Evolutionary conservation across 768 basidiomycete species (phyloP).

Genomic region (Filobasidium wieringae): DNA sequence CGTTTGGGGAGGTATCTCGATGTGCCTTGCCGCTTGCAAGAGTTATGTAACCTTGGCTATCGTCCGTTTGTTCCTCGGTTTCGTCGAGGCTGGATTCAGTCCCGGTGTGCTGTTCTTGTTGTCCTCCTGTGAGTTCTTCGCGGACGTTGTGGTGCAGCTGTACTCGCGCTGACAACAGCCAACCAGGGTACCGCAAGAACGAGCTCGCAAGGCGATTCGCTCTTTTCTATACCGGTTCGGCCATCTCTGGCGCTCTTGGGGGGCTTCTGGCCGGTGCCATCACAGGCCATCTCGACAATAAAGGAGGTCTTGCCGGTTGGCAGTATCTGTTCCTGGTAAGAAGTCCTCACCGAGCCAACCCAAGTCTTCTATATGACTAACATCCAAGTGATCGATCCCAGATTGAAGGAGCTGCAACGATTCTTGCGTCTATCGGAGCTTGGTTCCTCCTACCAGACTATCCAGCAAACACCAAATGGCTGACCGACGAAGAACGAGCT

Average conservation of each 20-base stretch:
- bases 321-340: conserved; percentile 8
- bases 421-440: neutral
- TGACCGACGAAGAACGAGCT: conserved; percentile 36
- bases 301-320: conserved; percentile 9
- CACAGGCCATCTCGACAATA: conserved; percentile 2
- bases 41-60: conserved; percentile 28
- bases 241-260: conserved; percentile 14
- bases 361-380: neutral
- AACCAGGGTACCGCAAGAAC: conserved; percentile 17
- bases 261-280: conserved; percentile 14
- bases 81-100: conserved; percentile 28
- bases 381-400: neutral
- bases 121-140: too few relatives aligned
- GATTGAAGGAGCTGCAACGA: conserved; percentile 11
- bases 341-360: too few relatives aligned
- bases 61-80: conserved; percentile 25
- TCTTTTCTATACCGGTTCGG: conserved; percentile 18
- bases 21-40: conserved; percentile 29
- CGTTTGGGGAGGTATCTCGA: conserved; percentile 36
- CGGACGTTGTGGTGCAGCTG: too few relatives aligned
- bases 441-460: conserved; percentile 31
- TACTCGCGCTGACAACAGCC: neutral
- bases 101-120: conserved; percentile 29
- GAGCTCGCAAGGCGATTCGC: conserved; percentile 24
- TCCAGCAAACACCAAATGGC: conserved; percentile 37